Base-by-base conservation (phyloP, 192 early-diverging fungal species). In the Phlyctochytrium planicorne region DNA sequence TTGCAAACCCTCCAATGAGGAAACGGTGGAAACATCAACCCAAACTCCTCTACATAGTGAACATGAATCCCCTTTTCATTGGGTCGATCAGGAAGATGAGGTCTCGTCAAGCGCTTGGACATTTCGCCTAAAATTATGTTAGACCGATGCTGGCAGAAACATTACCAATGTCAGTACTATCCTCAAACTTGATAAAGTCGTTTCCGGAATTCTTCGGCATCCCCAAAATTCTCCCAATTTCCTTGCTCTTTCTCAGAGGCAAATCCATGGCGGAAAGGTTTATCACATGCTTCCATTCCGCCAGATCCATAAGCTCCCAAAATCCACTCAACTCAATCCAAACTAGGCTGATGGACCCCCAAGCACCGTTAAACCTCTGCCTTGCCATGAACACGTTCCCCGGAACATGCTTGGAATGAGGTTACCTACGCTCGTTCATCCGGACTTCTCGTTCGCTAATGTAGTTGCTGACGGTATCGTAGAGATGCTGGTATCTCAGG, bases 201-300 rank as follows among this genome's bases (percentile, higher is more conserved):
- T 67, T 72, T 36, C 63, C 60, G 3, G 25, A 4, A 34, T 70
- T 57, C 50, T 62, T 53, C 6, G 65, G 32, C 40, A 50, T 36
- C 1, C 34, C 65, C 63, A 80, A 47, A 4, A 66, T 35, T 34
- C 52, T 29, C 35, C 75, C 66, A 12, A 83, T 83, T 24, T 76
- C 71, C 14, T 35, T 20, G 33, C 62, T 78, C 17, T 57, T 63
- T 32, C 68, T 62, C 47, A 83, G 60, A 4, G 82, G 82, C 36
- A 62, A 83, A 53, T 83, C 82, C 35, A 66, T 63, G 27, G 66
- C 71, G 33, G 61, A 66, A 1, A 83, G 52, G 68, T 80, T 83
- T 24, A 83, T 75, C 1, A 80, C 65, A 76, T 68, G 76, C 30
- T 83, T n/a, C 40, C 40, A 50, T 14, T 50, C 40, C 40, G 40